These are phyloP conservation scores for Candida railenensis DNA, from an alignment of 805 yeast genomes.

Conservation along the genomic window DNA sequence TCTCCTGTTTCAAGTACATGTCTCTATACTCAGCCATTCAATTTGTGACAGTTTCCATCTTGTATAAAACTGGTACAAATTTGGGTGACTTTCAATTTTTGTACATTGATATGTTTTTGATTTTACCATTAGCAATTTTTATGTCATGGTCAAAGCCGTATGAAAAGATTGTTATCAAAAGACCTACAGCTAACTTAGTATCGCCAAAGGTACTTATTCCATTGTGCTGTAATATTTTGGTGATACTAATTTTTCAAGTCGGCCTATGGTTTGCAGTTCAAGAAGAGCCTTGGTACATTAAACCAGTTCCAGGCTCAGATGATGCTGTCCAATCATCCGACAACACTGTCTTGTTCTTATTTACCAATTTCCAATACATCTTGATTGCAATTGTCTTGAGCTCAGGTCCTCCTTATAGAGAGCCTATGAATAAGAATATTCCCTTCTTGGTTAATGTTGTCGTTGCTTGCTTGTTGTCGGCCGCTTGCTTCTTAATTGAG, in stretches of 20 bases:
- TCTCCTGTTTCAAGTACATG: conserved; percentile 97
- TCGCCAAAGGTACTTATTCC: conserved; percentile 86
- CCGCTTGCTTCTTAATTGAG: conserved; percentile 52
- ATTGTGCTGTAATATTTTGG: conserved; percentile 69
- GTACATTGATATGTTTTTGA: conserved; percentile 87
- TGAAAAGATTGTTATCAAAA: conserved; percentile 54
- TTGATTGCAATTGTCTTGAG: conserved; percentile 80
- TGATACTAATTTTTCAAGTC: conserved; percentile 66
- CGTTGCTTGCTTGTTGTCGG: conserved; percentile 49
- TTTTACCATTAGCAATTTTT: conserved; percentile 91
- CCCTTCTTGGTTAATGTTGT: conserved; percentile 71
- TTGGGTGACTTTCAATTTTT: conserved; percentile 95
- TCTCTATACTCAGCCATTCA: conserved; percentile 96
- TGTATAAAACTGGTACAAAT: conserved; percentile 87
- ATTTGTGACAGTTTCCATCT: conserved; percentile 79
- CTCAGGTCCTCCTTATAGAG: conserved; percentile 91
- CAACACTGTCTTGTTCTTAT: conserved; percentile 80
- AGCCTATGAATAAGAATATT: conserved; percentile 60
- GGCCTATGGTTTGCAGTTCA: conserved; percentile 62
- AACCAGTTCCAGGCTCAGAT: conserved; percentile 78
- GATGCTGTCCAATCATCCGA: conserved; percentile 83
- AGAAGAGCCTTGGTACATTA: conserved; percentile 68
- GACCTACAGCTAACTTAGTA: conserved; percentile 93
- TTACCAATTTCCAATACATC: conserved; percentile 86
- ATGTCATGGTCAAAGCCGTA: conserved; percentile 97